These are phyloP conservation scores for Priceomyces haplophilus DNA, from an alignment of 805 yeast genomes.

Conservation along the genomic window DNA sequence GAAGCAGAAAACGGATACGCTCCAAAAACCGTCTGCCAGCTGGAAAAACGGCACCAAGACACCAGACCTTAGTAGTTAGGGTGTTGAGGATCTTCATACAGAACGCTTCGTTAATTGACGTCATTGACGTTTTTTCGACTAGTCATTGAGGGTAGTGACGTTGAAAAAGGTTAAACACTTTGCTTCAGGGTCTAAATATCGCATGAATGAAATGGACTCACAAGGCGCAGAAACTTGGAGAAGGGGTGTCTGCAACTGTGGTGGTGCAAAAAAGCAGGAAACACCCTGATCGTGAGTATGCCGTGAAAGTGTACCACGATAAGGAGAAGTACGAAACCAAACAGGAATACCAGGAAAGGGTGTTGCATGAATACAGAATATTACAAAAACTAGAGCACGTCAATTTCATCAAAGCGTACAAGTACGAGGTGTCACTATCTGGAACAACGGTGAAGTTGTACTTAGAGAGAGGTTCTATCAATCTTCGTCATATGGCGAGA, in stretches of 20 bases:
- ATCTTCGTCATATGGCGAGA: conserved; percentile 14
- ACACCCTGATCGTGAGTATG: conserved; percentile 20
- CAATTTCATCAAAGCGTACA: conserved; percentile 34
- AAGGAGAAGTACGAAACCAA: conserved; percentile 39
- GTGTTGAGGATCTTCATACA: too few species aligned
- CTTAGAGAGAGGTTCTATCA: conserved; percentile 31
- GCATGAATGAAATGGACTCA: conserved; percentile 1
- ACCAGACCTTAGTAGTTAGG: too few species aligned
- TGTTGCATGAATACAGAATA: conserved; percentile 34
- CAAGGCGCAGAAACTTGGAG: conserved; percentile 8
- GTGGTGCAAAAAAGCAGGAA: conserved; percentile 11
- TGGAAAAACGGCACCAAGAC: too few species aligned
- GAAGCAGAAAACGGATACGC: too few species aligned
- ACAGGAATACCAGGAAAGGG: conserved; percentile 37
- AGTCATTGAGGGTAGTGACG: too few species aligned
- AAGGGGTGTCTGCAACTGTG: conserved; percentile 16
- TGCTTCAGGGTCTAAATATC: too few species aligned
- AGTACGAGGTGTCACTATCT: conserved; percentile 22
- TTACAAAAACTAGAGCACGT: conserved; percentile 25
- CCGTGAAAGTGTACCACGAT: conserved; percentile 44
- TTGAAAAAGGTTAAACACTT: too few species aligned
- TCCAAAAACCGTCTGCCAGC: too few species aligned
- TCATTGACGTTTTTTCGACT: too few species aligned
- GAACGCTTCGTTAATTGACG: too few species aligned
- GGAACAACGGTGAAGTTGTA: conserved; percentile 25